phyloP scores from a whole-genome alignment of 2,329 filamentous ascomycete species.

The Monosporascus sp. region DNA sequence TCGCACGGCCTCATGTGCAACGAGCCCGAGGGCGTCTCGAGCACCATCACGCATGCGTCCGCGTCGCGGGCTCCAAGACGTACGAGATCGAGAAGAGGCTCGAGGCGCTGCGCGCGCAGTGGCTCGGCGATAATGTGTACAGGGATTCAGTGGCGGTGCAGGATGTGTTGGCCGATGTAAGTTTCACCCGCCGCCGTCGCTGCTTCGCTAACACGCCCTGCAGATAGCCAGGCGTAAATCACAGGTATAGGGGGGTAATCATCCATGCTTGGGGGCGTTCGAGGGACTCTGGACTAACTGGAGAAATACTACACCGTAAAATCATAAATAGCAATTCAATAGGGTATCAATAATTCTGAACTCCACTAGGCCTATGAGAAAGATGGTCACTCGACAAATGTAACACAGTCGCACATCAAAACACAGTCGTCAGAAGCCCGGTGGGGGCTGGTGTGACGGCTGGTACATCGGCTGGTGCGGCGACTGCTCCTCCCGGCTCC shows the following conservation, averaged over 20 bases:
- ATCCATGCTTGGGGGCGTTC: neutral
- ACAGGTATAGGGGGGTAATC: neutral
- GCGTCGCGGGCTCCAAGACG: neutral
- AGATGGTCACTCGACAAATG: no score
- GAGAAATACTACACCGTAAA: no score
- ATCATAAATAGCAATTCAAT: no score
- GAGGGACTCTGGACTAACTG: no score
- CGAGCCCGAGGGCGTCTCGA: neutral
- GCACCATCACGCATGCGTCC: neutral
- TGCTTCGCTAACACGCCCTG: neutral
- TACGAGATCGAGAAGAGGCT: slow-evolving; percentile 4
- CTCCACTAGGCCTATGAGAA: no score
- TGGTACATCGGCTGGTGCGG: neutral
- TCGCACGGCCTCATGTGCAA: neutral
- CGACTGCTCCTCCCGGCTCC: neutral
- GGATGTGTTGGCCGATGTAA: neutral
- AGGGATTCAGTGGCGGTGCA: neutral
- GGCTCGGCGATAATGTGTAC: neutral
- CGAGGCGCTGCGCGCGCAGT: neutral
- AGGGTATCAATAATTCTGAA: no score
- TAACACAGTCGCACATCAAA: no score
- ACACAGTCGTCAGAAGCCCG: no score
- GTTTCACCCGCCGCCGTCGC: neutral
- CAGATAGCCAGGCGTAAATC: no score
- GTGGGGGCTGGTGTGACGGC: no score